Base-by-base conservation (phyloP, 257 asterid species). In the Solanum chmielewskii region DNA sequence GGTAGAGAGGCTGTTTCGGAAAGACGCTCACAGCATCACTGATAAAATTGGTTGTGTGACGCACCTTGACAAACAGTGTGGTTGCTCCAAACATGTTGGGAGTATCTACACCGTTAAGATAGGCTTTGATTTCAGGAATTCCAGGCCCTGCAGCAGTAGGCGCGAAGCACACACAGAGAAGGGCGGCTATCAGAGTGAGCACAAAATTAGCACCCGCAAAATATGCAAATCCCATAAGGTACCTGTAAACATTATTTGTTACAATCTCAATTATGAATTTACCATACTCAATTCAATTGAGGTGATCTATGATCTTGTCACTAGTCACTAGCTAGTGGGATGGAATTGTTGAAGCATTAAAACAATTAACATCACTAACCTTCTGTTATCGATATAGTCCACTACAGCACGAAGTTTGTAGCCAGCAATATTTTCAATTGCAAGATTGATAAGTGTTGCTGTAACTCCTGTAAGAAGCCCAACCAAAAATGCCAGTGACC, bases 91-190 rank as follows among this genome's bases (percentile, higher is more conserved):
- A 96, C 99, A 96, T 96, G 39, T 95, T 87, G 60, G 99, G 98
- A 47, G 98, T 96, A 91, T 96, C 98, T 14, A 96, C 93, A 80
- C 99, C 99, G 85, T 95, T 96, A 5, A 96, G 95, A 93, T 95
- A 96, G 81, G 99, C 99, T 89, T 96, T 96, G 78, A 95, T 96
- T 91, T 95, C 98, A 87, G 98, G 98, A 88, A 96, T 95, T 86
- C 99, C 99, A 37, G 99, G 99, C 78, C 99, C 99, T 76, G 99
- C 98, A 78, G 99, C 99, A 29, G 96, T 95, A 33, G 99, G 99
- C 71, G 99, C 99, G 75, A 95, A 96, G 62, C 90, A 93, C 60
- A 95, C 98, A 60, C 97, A 92, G 25, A 96, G 97, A 71, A 93
- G 74, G 13, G 99, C 91, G 60, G 99, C 97, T 13, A 94, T 95